Evolutionary conservation across 768 basidiomycete genomes (phyloP).

Genomic region (Auricularia sp.): DNA sequence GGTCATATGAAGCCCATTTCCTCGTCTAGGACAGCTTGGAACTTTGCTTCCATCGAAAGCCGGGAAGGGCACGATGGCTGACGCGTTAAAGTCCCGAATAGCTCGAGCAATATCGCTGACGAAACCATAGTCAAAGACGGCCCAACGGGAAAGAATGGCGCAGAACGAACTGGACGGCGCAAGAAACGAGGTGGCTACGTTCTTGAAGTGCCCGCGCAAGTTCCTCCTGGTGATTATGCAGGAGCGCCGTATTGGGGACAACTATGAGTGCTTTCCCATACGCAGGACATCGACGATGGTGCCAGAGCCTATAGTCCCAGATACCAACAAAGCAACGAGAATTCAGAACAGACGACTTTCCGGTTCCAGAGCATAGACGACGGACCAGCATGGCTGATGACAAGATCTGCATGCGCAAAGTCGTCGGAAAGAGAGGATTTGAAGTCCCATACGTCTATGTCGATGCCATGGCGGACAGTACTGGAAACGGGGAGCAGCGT

Average conservation of each 20-base stretch:
- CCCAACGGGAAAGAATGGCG: slow-evolving; percentile 25
- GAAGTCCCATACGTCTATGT: slow-evolving; percentile 62
- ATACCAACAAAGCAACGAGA: background rate
- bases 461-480: slow-evolving; percentile 30
- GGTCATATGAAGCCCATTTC: slow-evolving; percentile 62
- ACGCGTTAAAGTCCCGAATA: slow-evolving; percentile 39
- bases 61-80: slow-evolving; percentile 48
- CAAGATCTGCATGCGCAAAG: slow-evolving; percentile 56
- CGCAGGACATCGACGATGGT: slow-evolving; percentile 86
- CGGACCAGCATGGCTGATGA: slow-evolving; percentile 89
- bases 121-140: background rate
- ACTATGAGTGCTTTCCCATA: slow-evolving; percentile 66
- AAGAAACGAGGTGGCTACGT: slow-evolving; percentile 46
- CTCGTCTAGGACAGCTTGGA: slow-evolving; percentile 54
- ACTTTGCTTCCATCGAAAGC: slow-evolving; percentile 55
- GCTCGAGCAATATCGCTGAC: slow-evolving; percentile 33
- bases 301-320: slow-evolving; percentile 59
- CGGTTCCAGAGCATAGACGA: slow-evolving; percentile 15
- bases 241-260: slow-evolving; percentile 77
- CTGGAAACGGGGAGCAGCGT: slow-evolving; percentile 31
- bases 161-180: slow-evolving; percentile 48
- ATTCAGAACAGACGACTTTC: background rate
- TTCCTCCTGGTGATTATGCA: slow-evolving; percentile 91
- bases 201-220: slow-evolving; percentile 58
- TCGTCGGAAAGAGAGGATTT: slow-evolving; percentile 60